Evolutionary conservation across 345 rosid species (phyloP).

Genomic region (Euphorbia lathyris): DNA sequence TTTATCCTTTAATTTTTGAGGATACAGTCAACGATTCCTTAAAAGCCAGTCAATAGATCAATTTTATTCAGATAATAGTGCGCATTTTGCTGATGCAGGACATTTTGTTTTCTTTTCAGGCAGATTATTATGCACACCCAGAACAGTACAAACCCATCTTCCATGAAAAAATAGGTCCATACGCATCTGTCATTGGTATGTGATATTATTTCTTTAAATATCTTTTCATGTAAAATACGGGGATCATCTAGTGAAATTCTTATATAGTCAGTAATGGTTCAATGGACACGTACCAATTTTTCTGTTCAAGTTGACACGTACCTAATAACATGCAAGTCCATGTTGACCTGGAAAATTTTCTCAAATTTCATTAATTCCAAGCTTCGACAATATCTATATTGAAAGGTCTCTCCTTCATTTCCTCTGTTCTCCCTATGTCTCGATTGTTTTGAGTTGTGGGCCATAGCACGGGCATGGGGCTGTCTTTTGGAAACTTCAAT

Average conservation of each 20-base stretch:
- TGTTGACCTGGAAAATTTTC: not conserved
- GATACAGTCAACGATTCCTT: not conserved
- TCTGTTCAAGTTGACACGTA: not conserved
- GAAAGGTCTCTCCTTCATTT: no score
- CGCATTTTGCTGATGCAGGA: conserved; percentile 1
- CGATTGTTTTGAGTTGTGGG: no score
- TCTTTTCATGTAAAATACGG: conserved; percentile 13
- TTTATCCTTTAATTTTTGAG: not conserved
- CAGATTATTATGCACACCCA: conserved; percentile 88
- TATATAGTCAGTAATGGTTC: no score
- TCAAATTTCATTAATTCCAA: no score
- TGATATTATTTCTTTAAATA: conserved; percentile 14
- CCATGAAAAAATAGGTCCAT: conserved; percentile 74
- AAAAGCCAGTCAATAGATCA: not conserved
- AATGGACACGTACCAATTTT: not conserved
- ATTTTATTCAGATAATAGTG: not conserved
- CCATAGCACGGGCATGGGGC: no score
- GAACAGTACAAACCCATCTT: conserved; percentile 77
- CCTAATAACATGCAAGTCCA: not conserved
- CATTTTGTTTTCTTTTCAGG: conserved; percentile 40
- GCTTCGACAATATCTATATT: no score
- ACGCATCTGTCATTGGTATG: conserved; percentile 80
- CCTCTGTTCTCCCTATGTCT: no score
- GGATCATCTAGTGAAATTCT: not conserved
- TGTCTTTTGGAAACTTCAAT: no score